These are phyloP conservation scores for Termitomyces sp. DNA, from an alignment of 768 basidiomycete genomes.

Conservation along the genomic window DNA sequence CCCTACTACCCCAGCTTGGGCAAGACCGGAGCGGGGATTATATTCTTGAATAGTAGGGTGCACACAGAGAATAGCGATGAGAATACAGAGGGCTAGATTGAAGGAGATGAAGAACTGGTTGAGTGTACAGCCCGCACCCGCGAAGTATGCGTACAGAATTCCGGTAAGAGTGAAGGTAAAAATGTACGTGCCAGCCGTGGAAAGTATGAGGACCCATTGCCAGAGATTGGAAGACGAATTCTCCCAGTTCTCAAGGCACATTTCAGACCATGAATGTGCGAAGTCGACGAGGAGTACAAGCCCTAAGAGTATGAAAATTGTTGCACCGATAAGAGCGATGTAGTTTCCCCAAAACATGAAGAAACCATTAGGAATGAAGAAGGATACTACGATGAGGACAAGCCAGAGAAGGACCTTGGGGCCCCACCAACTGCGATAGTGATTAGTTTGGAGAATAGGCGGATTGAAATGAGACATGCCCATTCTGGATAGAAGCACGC, in stretches of 20 bases:
- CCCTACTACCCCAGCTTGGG: constrained; percentile 96
- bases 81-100: constrained; percentile 78
- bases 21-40: constrained; percentile 92
- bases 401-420: constrained; percentile 93
- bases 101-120: constrained; percentile 98
- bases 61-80: constrained; percentile 80
- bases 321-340: constrained; percentile 85
- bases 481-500: constrained; percentile 95
- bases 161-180: constrained; percentile 83
- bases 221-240: constrained; percentile 81
- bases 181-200: constrained; percentile 86
- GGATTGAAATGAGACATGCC: constrained; percentile 41
- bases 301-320: constrained; percentile 93
- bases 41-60: constrained; percentile 85
- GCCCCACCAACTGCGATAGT: constrained; percentile 85
- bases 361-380: constrained; percentile 96
- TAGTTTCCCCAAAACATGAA: constrained; percentile 99
- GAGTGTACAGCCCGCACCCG: constrained; percentile 78
- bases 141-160: constrained; percentile 90
- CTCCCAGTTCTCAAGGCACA: constrained; percentile 95
- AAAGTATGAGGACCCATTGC: constrained; percentile 95
- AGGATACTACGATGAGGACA: constrained; percentile 73
- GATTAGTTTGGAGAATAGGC: constrained; percentile 1
- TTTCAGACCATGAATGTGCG: constrained; percentile 98
- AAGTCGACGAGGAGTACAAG: constrained; percentile 98